Evolutionary conservation across 2,329 filamentous ascomycete species (phyloP), one percentile per base, ranked within the genome.

Genomic region (Aspergillus nomiae): DNA sequence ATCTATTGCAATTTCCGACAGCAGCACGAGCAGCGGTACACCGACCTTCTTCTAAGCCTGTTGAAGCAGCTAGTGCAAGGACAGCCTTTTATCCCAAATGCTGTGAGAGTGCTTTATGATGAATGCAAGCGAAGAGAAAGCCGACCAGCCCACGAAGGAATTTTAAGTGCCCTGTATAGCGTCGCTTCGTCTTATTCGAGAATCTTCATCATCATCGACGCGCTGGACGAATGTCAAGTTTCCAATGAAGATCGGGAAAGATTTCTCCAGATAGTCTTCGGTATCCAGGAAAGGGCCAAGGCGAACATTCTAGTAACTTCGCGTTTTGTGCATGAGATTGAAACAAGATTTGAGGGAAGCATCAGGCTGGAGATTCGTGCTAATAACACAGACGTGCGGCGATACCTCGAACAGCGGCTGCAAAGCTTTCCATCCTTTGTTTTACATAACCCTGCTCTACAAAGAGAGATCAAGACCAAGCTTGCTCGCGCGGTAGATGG

Each of bases 1-100:
- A n/a, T 84, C 0, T 86, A 83, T 57, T 83, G 77, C 70, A 80
- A 82, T 58, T 83, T 80, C 63, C 70, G 70, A n/a, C 69, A 70
- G 1, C 65, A 76, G 9, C 61, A 76, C 0, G 73, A 82, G 19
- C 82, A 85, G 54, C 76, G 62, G 0, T 36, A 68, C 2, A 62
- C 72, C 0, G 43, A 74, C 21, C 60, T 83, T 0, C 57, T 82
- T 4, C 62, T 67, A 0, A 78, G 68, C 55, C 51, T 83, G 0
- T 55, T 82, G 4, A 79, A 73, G 58, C 81, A 83, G 64, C 67
- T 83, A 4, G 60, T 61, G 3, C 65, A 76, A 53, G n/a, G 46
- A 0, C 65, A 41, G 8, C 4, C 63, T 4, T 62, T 65, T 6
- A 9, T 80, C 0, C 76, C 77, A 2, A 61, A 65, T 0, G 32